phyloP scores from a whole-genome alignment of 176 grass and related monocot genomes.

The Oryza glaberrima region DNA sequence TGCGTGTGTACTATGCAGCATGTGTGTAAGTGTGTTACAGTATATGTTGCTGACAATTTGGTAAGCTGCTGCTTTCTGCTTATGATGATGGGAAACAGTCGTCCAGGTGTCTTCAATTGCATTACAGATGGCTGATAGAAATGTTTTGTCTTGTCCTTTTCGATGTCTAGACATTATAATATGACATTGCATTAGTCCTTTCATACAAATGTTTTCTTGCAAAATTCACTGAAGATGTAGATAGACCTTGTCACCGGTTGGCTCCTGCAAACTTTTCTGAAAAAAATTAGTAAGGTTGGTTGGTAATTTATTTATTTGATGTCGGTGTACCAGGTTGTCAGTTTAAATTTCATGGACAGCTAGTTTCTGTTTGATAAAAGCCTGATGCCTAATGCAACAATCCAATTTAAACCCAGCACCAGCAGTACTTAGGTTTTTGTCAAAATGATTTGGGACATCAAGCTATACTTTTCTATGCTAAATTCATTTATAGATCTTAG shows the following conservation, averaged over 20 bases:
- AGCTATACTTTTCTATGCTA: constrained; percentile 13
- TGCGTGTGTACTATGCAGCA: not conserved
- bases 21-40: not conserved
- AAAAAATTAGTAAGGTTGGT: not conserved
- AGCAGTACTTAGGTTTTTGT: not conserved
- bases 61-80: constrained; percentile 7
- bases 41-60: not conserved
- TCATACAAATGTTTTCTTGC: not conserved
- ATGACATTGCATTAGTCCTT: not conserved
- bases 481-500: not conserved
- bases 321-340: not conserved
- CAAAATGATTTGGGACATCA: not conserved
- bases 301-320: constrained; percentile 16
- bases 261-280: not conserved
- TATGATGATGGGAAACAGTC: not conserved
- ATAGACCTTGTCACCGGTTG: not conserved
- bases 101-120: not conserved
- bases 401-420: not conserved
- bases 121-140: constrained; percentile 5
- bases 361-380: not conserved
- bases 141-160: not conserved
- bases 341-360: not conserved
- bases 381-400: not conserved
- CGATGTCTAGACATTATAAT: not conserved
- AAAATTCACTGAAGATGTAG: not conserved